phyloP scores from a whole-genome alignment of 768 basidiomycete genomes.

The Flagelloscypha sp. region DNA sequence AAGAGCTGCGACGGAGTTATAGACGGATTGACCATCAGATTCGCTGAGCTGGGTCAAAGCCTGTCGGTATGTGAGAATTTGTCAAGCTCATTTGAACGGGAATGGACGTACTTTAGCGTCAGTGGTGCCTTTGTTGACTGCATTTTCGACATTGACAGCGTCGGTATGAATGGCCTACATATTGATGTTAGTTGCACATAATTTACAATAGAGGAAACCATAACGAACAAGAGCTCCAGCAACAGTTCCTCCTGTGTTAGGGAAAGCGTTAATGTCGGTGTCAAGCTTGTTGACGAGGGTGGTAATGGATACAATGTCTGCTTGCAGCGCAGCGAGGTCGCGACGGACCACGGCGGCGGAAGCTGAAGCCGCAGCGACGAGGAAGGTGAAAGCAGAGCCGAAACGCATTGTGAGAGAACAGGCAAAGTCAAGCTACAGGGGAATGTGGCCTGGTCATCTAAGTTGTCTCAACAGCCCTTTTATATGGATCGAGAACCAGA shows the following conservation, averaged over 20 bases:
- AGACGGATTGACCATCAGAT: conserved; percentile 18
- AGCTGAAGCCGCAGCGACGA: conserved; percentile 17
- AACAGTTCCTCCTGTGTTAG: conserved; percentile 17
- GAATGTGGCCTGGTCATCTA: too few relatives aligned
- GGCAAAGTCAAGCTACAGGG: too few relatives aligned
- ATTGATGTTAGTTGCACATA: neutral
- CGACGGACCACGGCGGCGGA: conserved; percentile 10
- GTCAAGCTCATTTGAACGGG: too few relatives aligned
- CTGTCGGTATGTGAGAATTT: too few relatives aligned
- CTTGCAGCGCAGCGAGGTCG: conserved; percentile 20
- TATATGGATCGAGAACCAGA: too few relatives aligned
- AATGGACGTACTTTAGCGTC: conserved; percentile 18
- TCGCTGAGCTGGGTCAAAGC: too few relatives aligned
- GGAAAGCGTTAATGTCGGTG: conserved; percentile 22
- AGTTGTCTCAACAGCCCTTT: too few relatives aligned
- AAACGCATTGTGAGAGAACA: too few relatives aligned
- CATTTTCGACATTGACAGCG: conserved; percentile 13
- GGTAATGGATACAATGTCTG: conserved; percentile 21
- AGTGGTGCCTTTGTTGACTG: conserved; percentile 16
- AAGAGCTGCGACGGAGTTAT: conserved; percentile 16
- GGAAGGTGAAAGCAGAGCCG: conserved; percentile 19
- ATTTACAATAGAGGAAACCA: neutral
- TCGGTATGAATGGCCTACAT: conserved; percentile 20
- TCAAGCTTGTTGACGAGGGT: conserved; percentile 21
- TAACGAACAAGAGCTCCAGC: conserved; percentile 18